Evolutionary conservation across 805 yeast genomes (phyloP).

Genomic region (Maudiozyma serrabonitensis): DNA sequence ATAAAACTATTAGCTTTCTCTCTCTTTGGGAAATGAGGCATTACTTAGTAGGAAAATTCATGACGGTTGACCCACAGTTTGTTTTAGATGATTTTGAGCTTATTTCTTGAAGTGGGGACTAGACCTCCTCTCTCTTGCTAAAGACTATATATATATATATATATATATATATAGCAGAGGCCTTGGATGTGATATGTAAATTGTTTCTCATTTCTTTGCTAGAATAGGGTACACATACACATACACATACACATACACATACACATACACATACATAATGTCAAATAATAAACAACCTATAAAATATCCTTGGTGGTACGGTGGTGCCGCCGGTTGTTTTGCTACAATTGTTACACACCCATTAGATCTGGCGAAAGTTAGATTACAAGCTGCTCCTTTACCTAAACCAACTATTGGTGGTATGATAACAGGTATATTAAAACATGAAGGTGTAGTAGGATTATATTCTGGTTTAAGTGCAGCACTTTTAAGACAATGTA

Average conservation of each 20-base stretch:
- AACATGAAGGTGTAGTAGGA: slow-evolving; percentile 51
- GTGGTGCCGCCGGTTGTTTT: slow-evolving; percentile 59
- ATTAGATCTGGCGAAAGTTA: slow-evolving; percentile 75
- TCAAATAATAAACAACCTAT: slow-evolving; percentile 2
- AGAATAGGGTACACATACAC: no score
- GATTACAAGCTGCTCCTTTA: slow-evolving; percentile 66
- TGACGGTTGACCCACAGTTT: no score
- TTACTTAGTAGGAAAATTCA: no score
- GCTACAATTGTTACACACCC: slow-evolving; percentile 73
- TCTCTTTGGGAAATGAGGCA: no score
- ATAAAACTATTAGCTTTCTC: no score
- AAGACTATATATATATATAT: background rate
- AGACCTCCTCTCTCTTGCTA: background rate
- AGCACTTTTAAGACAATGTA: slow-evolving; percentile 73
- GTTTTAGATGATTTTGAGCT: no score
- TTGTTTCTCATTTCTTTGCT: no score
- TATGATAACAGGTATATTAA: slow-evolving; percentile 33
- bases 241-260: no score
- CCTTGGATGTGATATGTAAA: no score
- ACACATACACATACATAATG: background rate
- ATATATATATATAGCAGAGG: no score
- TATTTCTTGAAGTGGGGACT: no score
- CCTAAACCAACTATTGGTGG: slow-evolving; percentile 56
- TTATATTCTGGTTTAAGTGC: slow-evolving; percentile 81
- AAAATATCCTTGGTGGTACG: slow-evolving; percentile 48